Conservation (phyloP, 495 filamentous ascomycete species). For the Penicillium paxilli region DNA sequence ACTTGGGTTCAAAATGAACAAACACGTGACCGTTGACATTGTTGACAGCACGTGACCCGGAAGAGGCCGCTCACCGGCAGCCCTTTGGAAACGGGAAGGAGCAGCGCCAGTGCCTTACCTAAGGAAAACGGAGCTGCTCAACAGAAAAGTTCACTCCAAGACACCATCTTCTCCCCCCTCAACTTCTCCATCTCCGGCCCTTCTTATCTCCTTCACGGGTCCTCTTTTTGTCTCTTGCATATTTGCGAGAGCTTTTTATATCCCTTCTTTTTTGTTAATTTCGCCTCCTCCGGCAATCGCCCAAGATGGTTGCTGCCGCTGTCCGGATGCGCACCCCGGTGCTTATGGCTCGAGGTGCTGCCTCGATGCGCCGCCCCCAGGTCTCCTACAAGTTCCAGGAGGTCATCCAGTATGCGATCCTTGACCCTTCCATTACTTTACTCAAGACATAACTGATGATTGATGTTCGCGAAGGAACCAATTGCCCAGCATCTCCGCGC, state of each 20-base stretch:
- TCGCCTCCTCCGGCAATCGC: constrained; percentile 25
- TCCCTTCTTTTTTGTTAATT: constrained; percentile 16
- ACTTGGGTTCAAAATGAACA: no score
- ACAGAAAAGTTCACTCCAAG: constrained; percentile 46
- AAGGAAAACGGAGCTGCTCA: constrained; percentile 26
- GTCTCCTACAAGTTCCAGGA: constrained; percentile 45
- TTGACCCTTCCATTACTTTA: background rate
- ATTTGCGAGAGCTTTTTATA: constrained; percentile 29
- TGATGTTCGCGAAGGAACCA: constrained; percentile 32
- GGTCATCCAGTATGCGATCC: constrained; percentile 38
- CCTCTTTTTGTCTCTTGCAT: constrained; percentile 18
- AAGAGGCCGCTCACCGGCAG: constrained; percentile 36
- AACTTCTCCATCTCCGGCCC: constrained; percentile 30
- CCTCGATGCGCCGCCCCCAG: constrained; percentile 45
- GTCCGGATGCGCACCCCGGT: constrained; percentile 50
- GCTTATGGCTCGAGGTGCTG: constrained; percentile 44
- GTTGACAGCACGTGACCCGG: constrained; percentile 25
- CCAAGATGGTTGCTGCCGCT: constrained; percentile 47
- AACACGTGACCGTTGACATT: background rate
- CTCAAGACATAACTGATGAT: constrained; percentile 22
- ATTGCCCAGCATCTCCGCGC: constrained; percentile 57
- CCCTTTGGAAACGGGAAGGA: constrained; percentile 1
- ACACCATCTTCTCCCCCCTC: constrained; percentile 30
- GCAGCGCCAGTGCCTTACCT: background rate
- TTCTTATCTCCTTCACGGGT: constrained; percentile 24